phyloP scores from a whole-genome alignment of 148 eudicot genomes.

The Chenopodium suecicum region DNA sequence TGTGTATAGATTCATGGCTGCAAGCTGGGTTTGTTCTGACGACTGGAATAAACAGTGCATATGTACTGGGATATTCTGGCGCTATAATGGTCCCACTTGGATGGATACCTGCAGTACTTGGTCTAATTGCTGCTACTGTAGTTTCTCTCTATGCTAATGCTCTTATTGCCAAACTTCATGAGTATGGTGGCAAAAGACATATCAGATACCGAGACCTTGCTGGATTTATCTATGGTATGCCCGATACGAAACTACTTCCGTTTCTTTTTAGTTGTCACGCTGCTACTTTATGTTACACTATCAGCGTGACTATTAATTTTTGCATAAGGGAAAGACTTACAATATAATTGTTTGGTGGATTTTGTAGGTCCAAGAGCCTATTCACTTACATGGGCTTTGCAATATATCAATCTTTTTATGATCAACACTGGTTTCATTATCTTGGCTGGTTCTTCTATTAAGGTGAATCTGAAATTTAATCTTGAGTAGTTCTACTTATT shows the following conservation, averaged over 20 bases:
- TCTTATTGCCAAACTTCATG: slow-evolving; percentile 83
- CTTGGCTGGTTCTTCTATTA: slow-evolving; percentile 75
- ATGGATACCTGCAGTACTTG: slow-evolving; percentile 74
- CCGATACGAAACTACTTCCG: background rate
- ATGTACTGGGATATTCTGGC: slow-evolving; percentile 81
- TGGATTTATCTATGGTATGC: slow-evolving; percentile 75
- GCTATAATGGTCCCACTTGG: slow-evolving; percentile 90
- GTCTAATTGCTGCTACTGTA: slow-evolving; percentile 58
- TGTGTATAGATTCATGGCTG: slow-evolving; percentile 76
- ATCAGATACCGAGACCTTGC: slow-evolving; percentile 92
- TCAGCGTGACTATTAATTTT: background rate
- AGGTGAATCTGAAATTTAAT: slow-evolving; percentile 37
- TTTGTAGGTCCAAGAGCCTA: slow-evolving; percentile 68
- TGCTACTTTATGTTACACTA: background rate
- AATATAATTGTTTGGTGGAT: background rate
- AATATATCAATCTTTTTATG: slow-evolving; percentile 88
- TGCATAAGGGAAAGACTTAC: background rate
- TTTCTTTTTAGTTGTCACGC: background rate
- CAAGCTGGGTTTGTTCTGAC: slow-evolving; percentile 87
- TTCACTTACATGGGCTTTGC: slow-evolving; percentile 77
- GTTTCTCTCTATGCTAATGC: slow-evolving; percentile 79
- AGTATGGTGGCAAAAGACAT: slow-evolving; percentile 80
- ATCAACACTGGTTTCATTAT: slow-evolving; percentile 81
- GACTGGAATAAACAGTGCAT: slow-evolving; percentile 89
- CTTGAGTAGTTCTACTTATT: background rate